These are phyloP conservation scores for Arabis alpina DNA, from an alignment of 345 rosid species.

Conservation along the genomic window DNA sequence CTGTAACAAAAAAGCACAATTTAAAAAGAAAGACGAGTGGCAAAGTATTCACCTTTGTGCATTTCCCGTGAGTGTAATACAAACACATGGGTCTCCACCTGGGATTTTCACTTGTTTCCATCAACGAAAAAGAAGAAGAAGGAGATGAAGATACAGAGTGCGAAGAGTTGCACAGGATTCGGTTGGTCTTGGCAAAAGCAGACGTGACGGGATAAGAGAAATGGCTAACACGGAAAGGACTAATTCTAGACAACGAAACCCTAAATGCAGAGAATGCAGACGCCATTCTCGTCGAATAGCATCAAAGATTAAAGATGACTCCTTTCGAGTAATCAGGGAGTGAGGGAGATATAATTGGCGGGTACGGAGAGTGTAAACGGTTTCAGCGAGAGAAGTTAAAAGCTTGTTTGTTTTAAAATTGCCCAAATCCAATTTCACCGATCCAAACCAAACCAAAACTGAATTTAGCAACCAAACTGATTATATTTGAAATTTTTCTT, in stretches of 20 bases:
- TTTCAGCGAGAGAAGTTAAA: background rate
- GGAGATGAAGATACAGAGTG: constrained; percentile 41
- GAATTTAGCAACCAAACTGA: background rate
- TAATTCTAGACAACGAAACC: constrained; percentile 36
- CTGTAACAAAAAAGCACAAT: background rate
- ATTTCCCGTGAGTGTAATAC: constrained; percentile 83
- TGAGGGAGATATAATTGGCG: background rate
- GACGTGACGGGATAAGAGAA: constrained; percentile 30
- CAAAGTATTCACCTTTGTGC: constrained; percentile 59
- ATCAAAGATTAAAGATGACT: background rate
- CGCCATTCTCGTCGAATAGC: constrained; percentile 40
- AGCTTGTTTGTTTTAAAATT: background rate
- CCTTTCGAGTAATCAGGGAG: background rate
- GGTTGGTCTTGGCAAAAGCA: constrained; percentile 30
- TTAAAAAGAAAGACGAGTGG: background rate
- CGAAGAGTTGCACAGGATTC: constrained; percentile 34
- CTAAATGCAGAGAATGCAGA: constrained; percentile 33
- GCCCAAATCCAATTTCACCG: constrained; percentile 3
- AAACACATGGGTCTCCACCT: constrained; percentile 85
- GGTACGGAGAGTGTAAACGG: background rate
- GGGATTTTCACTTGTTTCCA: constrained; percentile 19
- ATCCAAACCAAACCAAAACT: background rate
- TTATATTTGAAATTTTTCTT: too few relatives aligned
- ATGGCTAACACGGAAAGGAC: constrained; percentile 28
- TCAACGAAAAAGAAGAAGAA: constrained; percentile 36